These are phyloP conservation scores for Fusarium sp. DNA, from an alignment of 2,329 filamentous ascomycete genomes.

Conservation along the genomic window DNA sequence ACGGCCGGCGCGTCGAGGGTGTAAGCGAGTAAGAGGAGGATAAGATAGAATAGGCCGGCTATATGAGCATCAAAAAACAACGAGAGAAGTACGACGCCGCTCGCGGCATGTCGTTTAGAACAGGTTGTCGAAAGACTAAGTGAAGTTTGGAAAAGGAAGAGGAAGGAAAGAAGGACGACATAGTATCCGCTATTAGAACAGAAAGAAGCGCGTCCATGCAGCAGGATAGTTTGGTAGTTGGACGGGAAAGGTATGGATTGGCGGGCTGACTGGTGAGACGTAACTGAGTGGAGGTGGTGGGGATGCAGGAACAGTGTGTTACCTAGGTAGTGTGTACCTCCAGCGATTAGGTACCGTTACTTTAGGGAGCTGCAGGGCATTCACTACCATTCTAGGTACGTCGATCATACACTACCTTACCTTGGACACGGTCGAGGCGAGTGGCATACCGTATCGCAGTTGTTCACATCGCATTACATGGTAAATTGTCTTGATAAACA, in stretches of 20 bases:
- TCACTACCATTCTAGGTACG: no score
- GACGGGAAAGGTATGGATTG: slow-evolving; percentile 42
- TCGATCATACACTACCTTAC: no score
- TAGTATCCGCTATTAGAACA: slow-evolving; percentile 7
- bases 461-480: background rate
- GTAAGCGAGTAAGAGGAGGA: slow-evolving; percentile 9
- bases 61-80: slow-evolving; percentile 50
- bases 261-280: slow-evolving; percentile 29
- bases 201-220: slow-evolving; percentile 24
- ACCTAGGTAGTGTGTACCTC: no score
- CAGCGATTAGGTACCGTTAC: background rate
- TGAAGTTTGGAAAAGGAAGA: slow-evolving; percentile 11
- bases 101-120: slow-evolving; percentile 45
- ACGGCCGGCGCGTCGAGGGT: slow-evolving; percentile 17
- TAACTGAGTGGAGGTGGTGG: slow-evolving; percentile 14
- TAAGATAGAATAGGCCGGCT: slow-evolving; percentile 48
- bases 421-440: no score
- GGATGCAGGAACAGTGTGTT: slow-evolving; percentile 10
- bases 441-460: background rate
- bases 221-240: slow-evolving; percentile 17
- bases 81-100: slow-evolving; percentile 46
- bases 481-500: no score
- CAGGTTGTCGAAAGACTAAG: slow-evolving; percentile 5
- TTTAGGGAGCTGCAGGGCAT: slow-evolving; percentile 7
- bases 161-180: slow-evolving; percentile 15